Percentiles rank a stretch among this genome's conserved stretches.
Evolutionary conservation across 106 monocot genomes (phyloP).

Genomic region (Narthecium ossifragum): DNA sequence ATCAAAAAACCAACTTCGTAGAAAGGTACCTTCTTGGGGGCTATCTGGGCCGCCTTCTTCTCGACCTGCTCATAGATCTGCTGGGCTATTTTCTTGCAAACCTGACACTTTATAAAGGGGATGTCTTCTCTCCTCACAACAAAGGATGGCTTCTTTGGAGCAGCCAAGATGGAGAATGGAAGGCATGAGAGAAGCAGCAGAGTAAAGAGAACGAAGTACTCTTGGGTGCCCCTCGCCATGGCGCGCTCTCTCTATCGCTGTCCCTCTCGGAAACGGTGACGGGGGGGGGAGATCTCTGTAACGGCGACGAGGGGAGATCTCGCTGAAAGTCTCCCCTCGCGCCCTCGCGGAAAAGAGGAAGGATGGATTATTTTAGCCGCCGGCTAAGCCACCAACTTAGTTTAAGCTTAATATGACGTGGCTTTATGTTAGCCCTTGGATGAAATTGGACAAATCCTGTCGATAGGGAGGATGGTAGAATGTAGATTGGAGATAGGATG

Average conservation of each 20-base stretch:
- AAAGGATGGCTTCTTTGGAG: slow-evolving; percentile 34
- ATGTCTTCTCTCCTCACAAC: slow-evolving; percentile 74
- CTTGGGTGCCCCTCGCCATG: slow-evolving; percentile 9
- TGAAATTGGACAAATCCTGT: no score
- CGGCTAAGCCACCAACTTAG: no score
- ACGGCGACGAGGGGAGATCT: no score
- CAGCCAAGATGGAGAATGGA: slow-evolving; percentile 17
- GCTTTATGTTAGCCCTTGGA: no score
- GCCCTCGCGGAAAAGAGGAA: no score
- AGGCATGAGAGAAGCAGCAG: slow-evolving; percentile 15
- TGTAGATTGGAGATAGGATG: no score
- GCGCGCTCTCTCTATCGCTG: neutral
- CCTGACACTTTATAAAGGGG: slow-evolving; percentile 88
- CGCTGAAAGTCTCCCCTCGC: no score
- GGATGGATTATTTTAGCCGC: no score
- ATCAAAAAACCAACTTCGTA: neutral
- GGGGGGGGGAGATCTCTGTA: no score
- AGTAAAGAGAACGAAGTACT: neutral
- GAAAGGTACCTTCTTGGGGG: slow-evolving; percentile 68
- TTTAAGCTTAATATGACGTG: no score
- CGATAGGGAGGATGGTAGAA: no score
- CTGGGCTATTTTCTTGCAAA: slow-evolving; percentile 76
- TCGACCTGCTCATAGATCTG: slow-evolving; percentile 70
- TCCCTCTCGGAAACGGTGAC: no score
- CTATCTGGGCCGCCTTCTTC: slow-evolving; percentile 52